Evolutionary conservation across 345 rosid genomes (phyloP), one percentile per base, ranked within the genome.

Genomic region (Dimocarpus longan): DNA sequence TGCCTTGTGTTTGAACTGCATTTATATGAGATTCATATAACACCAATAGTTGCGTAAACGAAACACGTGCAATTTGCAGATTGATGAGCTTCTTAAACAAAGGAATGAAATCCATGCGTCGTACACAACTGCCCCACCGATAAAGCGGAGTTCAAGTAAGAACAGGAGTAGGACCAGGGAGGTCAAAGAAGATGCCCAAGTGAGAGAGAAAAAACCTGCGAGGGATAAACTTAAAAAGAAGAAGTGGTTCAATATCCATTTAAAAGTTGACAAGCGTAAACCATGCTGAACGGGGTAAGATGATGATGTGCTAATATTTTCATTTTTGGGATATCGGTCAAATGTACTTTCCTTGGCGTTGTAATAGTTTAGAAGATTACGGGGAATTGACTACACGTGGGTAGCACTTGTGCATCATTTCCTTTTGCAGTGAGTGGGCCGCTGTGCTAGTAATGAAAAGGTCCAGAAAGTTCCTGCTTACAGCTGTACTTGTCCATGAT

Each of bases 211-310:
- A 88, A 91, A 89, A 83, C 67, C 87, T 83, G 78, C 90, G 18
- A 83, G 87, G 75, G 95, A 93, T 66, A 83, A 86, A 84, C 48
- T 84, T 10, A 92, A 85, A 94, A 96, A 89, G 84, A 96, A 91
- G 90, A 94, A 77, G 86, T 97, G 98, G 99, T 94, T 83, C 84
- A 93, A 91, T 77, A 82, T 94, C 83, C 94, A 86, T 70, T 75
- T 91, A 83, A 94, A 94, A 85, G 91, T 90, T 71, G 93, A 92
- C 87, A 94, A 93, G 91, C 89, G 94, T 88, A 97, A 97, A 85
- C 89, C 95, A 79, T 94, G 99, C 86, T 94, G 86, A 86, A 28
- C 32, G 19, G 44, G 83, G 88, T 83, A 82, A 68, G 72, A 40
- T 68, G 28, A 12, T 32, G n/a, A 3, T 26, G 39, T 42, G 13